A percentile compares a stretch with the other conserved stretches of the same genome.
Evolutionary conservation across 2,329 filamentous ascomycete species (phyloP).

Genomic region (Microdochium paspali): DNA sequence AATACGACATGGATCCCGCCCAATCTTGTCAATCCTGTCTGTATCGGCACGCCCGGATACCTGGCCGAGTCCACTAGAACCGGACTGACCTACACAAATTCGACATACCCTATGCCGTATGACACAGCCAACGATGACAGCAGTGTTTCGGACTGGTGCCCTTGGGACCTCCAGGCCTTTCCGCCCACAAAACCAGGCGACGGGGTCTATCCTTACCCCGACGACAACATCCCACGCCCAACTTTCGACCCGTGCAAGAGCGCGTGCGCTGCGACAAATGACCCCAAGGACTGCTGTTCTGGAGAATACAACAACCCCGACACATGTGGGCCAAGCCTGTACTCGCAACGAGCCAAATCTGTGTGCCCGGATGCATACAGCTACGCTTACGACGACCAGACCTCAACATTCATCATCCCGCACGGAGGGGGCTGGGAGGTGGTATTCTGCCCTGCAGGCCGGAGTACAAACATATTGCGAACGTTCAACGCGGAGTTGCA

Average conservation of each 20-base stretch:
- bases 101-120: slow-evolving; percentile 57
- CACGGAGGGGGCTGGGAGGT: slow-evolving; percentile 69
- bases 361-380: slow-evolving; percentile 82
- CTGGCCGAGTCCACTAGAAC: slow-evolving; percentile 45
- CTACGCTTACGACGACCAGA: slow-evolving; percentile 55
- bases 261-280: slow-evolving; percentile 61
- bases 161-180: slow-evolving; percentile 64
- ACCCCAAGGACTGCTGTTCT: slow-evolving; percentile 65
- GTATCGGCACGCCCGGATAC: slow-evolving; percentile 60
- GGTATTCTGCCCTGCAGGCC: slow-evolving; percentile 61
- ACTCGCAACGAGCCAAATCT: slow-evolving; percentile 60
- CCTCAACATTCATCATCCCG: slow-evolving; percentile 53
- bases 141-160: slow-evolving; percentile 62
- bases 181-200: slow-evolving; percentile 62
- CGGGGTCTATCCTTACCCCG: slow-evolving; percentile 72
- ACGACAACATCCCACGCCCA: slow-evolving; percentile 61
- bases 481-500: slow-evolving; percentile 40
- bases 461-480: slow-evolving; percentile 49
- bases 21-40: slow-evolving; percentile 68
- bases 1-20: slow-evolving; percentile 61
- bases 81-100: slow-evolving; percentile 52
- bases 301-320: slow-evolving; percentile 54
- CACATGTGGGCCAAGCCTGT: slow-evolving; percentile 57
- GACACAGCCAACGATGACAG: slow-evolving; percentile 48
- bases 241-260: slow-evolving; percentile 71